Evolutionary conservation across 179 eudicot species (phyloP).

Genomic region (Amaranthus tricolor): DNA sequence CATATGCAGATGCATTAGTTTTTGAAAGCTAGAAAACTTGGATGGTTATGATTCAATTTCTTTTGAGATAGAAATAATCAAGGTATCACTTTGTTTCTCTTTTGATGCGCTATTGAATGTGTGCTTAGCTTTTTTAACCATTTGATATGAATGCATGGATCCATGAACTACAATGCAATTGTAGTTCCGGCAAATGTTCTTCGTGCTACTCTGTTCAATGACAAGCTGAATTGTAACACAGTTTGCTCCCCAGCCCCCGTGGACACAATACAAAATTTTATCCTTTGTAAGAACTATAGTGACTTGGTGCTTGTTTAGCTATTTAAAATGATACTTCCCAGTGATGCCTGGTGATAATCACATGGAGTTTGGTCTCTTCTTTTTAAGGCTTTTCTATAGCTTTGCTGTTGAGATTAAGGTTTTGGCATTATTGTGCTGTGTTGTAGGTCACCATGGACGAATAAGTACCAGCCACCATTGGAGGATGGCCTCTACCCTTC

Average conservation of each 20-base stretch:
- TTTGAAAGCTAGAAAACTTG: not conserved
- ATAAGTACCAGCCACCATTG: constrained; percentile 84
- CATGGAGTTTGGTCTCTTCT: not conserved
- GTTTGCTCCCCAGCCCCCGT: not conserved
- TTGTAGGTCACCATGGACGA: constrained; percentile 94
- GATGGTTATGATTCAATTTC: not conserved
- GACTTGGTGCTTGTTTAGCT: not conserved
- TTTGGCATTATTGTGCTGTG: too few relatives aligned
- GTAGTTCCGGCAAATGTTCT: not conserved
- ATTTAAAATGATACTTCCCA: not conserved
- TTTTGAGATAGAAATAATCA: not conserved
- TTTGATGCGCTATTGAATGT: not conserved
- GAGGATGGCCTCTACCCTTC: constrained; percentile 87
- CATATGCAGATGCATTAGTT: not conserved
- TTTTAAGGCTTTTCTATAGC: not conserved
- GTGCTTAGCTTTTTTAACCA: not conserved
- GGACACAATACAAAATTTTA: not conserved
- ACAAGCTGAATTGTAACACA: not conserved
- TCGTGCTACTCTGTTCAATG: not conserved
- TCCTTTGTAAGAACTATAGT: not conserved
- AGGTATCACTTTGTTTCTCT: not conserved
- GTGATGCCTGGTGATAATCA: not conserved
- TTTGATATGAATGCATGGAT: not conserved
- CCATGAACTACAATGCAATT: not conserved
- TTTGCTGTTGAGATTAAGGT: not conserved